Evolutionary conservation across 2,329 filamentous ascomycete species (phyloP).

Genomic region (Bipolaris zeicola): DNA sequence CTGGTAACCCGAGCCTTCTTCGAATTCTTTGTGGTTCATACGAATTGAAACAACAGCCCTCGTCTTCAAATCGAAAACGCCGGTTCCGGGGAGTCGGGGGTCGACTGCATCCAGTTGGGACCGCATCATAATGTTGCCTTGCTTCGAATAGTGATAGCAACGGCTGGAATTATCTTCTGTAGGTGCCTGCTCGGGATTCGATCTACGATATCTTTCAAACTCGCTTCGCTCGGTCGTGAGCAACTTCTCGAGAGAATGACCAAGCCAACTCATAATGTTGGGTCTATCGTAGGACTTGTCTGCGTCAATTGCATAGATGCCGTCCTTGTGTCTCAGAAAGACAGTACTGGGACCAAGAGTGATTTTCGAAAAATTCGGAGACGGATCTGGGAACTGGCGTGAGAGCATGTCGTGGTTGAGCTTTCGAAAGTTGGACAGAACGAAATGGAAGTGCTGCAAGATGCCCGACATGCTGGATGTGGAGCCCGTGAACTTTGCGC

Average conservation of each 20-base stretch:
- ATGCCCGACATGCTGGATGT: slow-evolving; percentile 95
- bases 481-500: slow-evolving; percentile 87
- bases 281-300: slow-evolving; percentile 89
- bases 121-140: slow-evolving; percentile 89
- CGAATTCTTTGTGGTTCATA: slow-evolving; percentile 76
- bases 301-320: slow-evolving; percentile 90
- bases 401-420: slow-evolving; percentile 73
- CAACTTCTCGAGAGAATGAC: slow-evolving; percentile 95
- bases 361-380: slow-evolving; percentile 72
- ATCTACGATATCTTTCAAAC: slow-evolving; percentile 78
- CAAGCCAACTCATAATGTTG: slow-evolving; percentile 88
- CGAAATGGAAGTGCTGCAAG: slow-evolving; percentile 88
- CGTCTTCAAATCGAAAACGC: slow-evolving; percentile 96
- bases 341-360: slow-evolving; percentile 73
- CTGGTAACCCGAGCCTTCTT: slow-evolving; percentile 83
- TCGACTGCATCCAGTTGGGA: slow-evolving; percentile 95
- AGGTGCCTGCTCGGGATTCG: slow-evolving; percentile 65
- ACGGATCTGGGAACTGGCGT: slow-evolving; percentile 65
- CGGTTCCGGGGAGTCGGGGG: slow-evolving; percentile 80
- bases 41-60: slow-evolving; percentile 89
- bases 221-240: slow-evolving; percentile 81
- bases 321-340: slow-evolving; percentile 82
- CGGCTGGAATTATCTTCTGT: slow-evolving; percentile 63
- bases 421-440: slow-evolving; percentile 81
- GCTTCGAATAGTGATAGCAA: slow-evolving; percentile 82